Percentiles rank a stretch among this genome's conserved stretches.
Evolutionary conservation across 306 rosid genomes (phyloP).

Genomic region (Lathyrus aphaca): DNA sequence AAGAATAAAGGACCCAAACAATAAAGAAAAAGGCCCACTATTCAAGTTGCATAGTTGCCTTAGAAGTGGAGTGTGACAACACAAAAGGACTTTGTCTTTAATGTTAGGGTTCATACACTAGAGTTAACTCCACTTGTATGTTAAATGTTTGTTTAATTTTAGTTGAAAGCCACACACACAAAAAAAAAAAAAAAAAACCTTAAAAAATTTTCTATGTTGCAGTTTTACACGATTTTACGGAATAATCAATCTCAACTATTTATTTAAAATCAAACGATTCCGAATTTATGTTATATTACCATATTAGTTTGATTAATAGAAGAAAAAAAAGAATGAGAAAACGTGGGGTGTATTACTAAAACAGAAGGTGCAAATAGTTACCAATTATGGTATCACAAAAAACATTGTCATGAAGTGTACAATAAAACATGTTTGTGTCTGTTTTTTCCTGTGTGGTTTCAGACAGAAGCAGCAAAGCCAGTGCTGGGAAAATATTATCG

Average conservation of each 20-base stretch:
- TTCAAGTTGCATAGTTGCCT: not conserved
- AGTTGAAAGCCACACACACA: not conserved
- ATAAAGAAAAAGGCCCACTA: constrained; percentile 12
- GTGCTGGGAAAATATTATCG: constrained; percentile 87
- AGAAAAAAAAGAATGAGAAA: too few species aligned
- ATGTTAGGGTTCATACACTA: not conserved
- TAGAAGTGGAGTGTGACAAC: constrained; percentile 16
- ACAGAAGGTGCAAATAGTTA: not conserved
- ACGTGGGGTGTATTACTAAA: not conserved
- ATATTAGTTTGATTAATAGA: too few species aligned
- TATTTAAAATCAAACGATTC: too few species aligned
- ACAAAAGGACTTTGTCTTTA: not conserved
- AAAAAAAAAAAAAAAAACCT: not conserved
- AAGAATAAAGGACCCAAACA: not conserved
- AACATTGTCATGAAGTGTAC: not conserved
- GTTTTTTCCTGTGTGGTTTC: not conserved
- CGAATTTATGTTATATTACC: too few species aligned
- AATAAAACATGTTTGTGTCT: not conserved
- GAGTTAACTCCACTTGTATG: not conserved
- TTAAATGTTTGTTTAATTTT: not conserved
- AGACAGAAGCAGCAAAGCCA: constrained; percentile 78
- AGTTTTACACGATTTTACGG: too few species aligned
- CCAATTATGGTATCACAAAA: not conserved
- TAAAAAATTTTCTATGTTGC: too few species aligned
- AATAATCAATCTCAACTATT: too few species aligned